These are phyloP conservation scores for Candida adriatica DNA, from an alignment of 805 yeast species.

Conservation along the genomic window DNA sequence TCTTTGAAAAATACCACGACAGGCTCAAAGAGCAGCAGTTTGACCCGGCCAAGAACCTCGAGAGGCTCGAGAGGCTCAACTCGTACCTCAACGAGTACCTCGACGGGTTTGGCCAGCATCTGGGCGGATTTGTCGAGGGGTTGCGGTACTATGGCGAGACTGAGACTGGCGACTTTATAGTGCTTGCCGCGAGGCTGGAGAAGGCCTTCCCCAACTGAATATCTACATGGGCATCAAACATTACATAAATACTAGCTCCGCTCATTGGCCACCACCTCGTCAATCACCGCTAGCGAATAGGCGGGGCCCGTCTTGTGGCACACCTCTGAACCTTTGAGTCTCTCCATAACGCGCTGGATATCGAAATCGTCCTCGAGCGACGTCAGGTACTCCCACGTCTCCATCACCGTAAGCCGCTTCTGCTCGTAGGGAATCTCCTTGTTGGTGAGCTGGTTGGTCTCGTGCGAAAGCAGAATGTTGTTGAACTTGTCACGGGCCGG, in stretches of 20 bases:
- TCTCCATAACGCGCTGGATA: constrained; percentile 48
- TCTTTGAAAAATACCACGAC: constrained; percentile 31
- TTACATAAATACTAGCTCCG: no score
- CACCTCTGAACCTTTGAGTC: constrained; percentile 57
- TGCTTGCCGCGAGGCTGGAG: constrained; percentile 37
- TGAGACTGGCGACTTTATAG: constrained; percentile 39
- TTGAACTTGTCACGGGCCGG: constrained; percentile 22
- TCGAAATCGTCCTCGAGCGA: constrained; percentile 44
- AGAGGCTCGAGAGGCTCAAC: constrained; percentile 35
- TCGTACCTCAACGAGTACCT: constrained; percentile 35
- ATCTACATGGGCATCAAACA: not conserved
- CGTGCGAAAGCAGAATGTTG: constrained; percentile 3
- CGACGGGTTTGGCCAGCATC: constrained; percentile 36
- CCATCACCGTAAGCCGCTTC: constrained; percentile 61
- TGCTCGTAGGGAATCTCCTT: constrained; percentile 21
- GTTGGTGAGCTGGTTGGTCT: constrained; percentile 18
- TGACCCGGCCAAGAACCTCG: constrained; percentile 33
- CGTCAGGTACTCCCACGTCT: constrained; percentile 78
- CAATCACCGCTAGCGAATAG: constrained; percentile 32
- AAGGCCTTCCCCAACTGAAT: constrained; percentile 18
- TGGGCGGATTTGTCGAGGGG: constrained; percentile 39
- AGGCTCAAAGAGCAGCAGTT: constrained; percentile 33
- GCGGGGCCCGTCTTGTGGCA: constrained; percentile 83
- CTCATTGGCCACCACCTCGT: not conserved
- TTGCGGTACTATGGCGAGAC: constrained; percentile 41